Base-by-base conservation (phyloP, 306 rosid species). In the Casuarina equisetifolia region DNA sequence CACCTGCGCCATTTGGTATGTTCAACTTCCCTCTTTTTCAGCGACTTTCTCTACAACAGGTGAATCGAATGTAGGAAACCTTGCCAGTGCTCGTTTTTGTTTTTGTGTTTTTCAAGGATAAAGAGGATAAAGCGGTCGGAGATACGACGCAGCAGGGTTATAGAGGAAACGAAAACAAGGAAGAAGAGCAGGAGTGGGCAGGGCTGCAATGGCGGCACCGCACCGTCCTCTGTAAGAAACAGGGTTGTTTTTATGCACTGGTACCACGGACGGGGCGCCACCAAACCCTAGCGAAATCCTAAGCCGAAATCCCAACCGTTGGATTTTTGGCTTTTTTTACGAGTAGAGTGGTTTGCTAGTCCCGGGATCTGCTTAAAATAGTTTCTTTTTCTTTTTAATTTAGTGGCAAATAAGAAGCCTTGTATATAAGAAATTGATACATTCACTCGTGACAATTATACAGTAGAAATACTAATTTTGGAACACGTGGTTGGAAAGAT, bases 1-100 rank as follows among this genome's bases (percentile, higher is more conserved):
- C 19, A 67, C 51, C 50, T 67, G 71, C 3, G 97, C 92, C 97
- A 88, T 88, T 73, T 20, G 71, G 68, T 35, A 3, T 25, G 35
- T 61, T 36, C 16, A 3, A 9, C 9, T 15, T 32, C 36, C 3
- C 40, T 39, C 39, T n/a, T 40, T 9, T 17, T 15, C 0, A n/a
- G 6, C 19, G 9, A n/a, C 17, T 66, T 64, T 39, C 15, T 36
- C 10, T 35, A 10, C 4, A 35, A 61, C 11, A 3, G 11, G 5
- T 19, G 5, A 32, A 25, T 9, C 4, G 5, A 19, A 48, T 13
- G 51, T 48, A 48, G 9, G 51, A 48, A 48, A 48, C 11, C 42
- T 12, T 45, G 36, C 62, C 32, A 1, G 8, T 58, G 0, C 46
- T 1, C 36, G 72, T 70, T 32, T 38, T 42, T 46, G 55, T 20